Evolutionary conservation across 2,329 filamentous ascomycete species (phyloP).

Genomic region (Sporothrix brunneoviolacea): DNA sequence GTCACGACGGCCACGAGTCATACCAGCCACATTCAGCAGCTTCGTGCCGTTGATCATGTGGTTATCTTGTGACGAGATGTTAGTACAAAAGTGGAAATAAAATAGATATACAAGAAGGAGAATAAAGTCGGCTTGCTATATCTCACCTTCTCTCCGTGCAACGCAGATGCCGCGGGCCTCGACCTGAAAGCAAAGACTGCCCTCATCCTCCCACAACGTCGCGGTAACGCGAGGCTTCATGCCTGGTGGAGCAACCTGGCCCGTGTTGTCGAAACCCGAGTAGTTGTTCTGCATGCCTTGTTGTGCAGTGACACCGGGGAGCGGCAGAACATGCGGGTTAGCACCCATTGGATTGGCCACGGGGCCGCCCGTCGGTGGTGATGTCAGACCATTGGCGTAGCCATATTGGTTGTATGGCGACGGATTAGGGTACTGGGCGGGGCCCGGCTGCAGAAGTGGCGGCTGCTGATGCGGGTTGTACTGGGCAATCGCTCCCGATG

Average conservation of each 20-base stretch:
- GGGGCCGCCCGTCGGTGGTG: constrained; percentile 64
- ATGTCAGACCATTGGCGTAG: constrained; percentile 71
- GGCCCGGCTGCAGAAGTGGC: constrained; percentile 65
- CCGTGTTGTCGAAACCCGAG: constrained; percentile 67
- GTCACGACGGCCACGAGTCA: constrained; percentile 92
- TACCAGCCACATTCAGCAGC: constrained; percentile 90
- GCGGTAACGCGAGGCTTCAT: constrained; percentile 97
- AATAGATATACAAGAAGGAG: too few species aligned
- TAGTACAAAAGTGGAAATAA: background rate
- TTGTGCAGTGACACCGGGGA: constrained; percentile 53
- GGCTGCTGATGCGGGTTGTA: constrained; percentile 71
- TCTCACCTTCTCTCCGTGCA: constrained; percentile 78
- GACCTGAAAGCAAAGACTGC: constrained; percentile 94
- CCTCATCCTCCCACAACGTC: constrained; percentile 96
- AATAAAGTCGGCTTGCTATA: too few species aligned
- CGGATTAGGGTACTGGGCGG: constrained; percentile 59
- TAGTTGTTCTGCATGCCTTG: constrained; percentile 47
- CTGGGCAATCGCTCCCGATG: constrained; percentile 65
- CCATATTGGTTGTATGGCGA: constrained; percentile 61
- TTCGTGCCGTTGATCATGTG: constrained; percentile 99
- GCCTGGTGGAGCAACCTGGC: constrained; percentile 82
- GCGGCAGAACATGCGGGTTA: constrained; percentile 58
- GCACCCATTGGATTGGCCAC: constrained; percentile 63
- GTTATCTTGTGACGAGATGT: constrained; percentile 57
- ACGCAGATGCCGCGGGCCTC: constrained; percentile 96